Evolutionary conservation across 352 stramenopile species (phyloP), one percentile per base, ranked within the genome.

Genomic region (Pythium scleroteichum): DNA sequence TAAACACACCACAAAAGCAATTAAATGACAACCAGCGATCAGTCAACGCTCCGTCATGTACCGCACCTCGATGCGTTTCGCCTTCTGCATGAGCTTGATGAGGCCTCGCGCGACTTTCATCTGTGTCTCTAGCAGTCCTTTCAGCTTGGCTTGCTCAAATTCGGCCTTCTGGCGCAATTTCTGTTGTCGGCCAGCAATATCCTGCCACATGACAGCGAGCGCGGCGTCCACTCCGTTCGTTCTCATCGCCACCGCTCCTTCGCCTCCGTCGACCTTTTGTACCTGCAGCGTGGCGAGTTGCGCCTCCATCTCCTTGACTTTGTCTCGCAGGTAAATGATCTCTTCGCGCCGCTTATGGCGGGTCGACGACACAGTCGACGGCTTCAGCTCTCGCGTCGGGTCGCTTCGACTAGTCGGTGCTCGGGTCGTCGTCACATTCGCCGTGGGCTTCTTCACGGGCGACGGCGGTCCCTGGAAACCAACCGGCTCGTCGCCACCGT

Each of bases 21-120:
- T 26, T 22, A 20, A n/a, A n/a, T n/a, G n/a, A n/a, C n/a, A n/a
- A n/a, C n/a, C n/a, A n/a, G n/a, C n/a, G n/a, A n/a, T n/a, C n/a
- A n/a, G n/a, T n/a, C n/a, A n/a, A n/a, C n/a, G n/a, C n/a, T n/a
- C n/a, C n/a, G n/a, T n/a, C n/a, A n/a, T n/a, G n/a, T n/a, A n/a
- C n/a, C n/a, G n/a, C n/a, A 62, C 55, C 47, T 64, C 57, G 27
- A 64, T 53, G 20, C 49, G 48, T 3, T 49, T 40, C 3, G 57
- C 57, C 22, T 64, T 59, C 20, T 64, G 57, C 39, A 64, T 64
- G 1, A 64, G 57, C 26, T 59, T 61, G 32, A 75, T 60, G 8
- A 78, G 53, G 32, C 64, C 45, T 6, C 48, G 61, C 2, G 67
- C 67, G 17, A 78, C 60, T 63, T 56, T 62, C 32, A 75, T 51